phyloP scores from a whole-genome alignment of 441 rosid genomes.

The Arabidopsis hybrid region DNA sequence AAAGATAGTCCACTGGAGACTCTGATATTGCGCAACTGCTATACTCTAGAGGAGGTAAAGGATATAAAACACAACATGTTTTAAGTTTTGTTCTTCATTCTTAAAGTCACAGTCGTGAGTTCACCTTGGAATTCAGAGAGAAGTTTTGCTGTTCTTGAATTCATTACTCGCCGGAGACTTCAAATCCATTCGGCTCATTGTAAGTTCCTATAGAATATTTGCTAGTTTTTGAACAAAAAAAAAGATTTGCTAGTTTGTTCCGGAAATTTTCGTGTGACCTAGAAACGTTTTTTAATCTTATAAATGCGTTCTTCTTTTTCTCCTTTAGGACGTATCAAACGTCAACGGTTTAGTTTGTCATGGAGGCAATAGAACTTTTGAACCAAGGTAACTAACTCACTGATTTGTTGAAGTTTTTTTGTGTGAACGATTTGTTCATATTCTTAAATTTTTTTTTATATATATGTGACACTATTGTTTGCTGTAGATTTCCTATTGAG shows the following conservation, averaged over 20 bases:
- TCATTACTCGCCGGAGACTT: conserved; percentile 43
- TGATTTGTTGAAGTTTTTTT: conserved; percentile 1
- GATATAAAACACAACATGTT: background rate
- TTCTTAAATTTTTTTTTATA: background rate
- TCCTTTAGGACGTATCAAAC: conserved; percentile 36
- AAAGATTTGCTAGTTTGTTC: background rate
- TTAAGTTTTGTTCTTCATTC: background rate
- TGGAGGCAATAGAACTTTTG: conserved; percentile 13
- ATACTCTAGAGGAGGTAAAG: conserved; percentile 34
- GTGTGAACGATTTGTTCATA: background rate
- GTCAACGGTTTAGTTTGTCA: conserved; percentile 13
- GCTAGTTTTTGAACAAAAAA: background rate
- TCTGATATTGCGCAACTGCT: conserved; percentile 36
- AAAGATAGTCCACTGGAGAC: conserved; percentile 37
- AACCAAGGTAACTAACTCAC: conserved; percentile 36
- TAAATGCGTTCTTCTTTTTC: background rate
- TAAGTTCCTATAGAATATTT: conserved; percentile 29
- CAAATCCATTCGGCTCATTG: conserved; percentile 35
- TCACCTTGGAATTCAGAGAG: conserved; percentile 26
- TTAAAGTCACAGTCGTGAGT: conserved; percentile 19
- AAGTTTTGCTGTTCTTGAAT: conserved; percentile 38
- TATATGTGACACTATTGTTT: conserved; percentile 18
- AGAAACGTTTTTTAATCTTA: background rate
- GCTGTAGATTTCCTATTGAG: conserved; percentile 36
- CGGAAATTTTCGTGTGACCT: background rate